Evolutionary conservation across 2,329 filamentous ascomycete genomes (phyloP), one percentile per base, ranked within the genome.

Genomic region (Stagonosporopsis rhizophila): DNA sequence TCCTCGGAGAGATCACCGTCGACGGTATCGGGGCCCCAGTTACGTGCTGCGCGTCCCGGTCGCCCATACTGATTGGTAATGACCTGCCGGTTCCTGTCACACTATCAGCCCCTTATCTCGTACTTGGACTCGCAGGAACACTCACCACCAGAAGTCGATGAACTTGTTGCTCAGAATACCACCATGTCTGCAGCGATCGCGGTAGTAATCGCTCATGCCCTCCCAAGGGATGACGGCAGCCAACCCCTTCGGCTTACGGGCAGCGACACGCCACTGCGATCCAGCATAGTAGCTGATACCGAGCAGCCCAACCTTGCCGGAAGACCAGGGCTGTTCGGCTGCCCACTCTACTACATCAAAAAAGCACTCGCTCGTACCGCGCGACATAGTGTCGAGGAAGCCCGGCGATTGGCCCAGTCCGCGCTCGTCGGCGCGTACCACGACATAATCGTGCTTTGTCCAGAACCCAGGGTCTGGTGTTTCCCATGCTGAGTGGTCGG

Each of bases 31-130:
- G 77, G 78, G 0, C 83, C 83, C 81, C 82, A 85, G 17, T 85
- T 84, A 2, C 78, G 74, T 2, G 78, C 80, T 1, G 73, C 73
- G 30, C 82, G 74, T 1, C 80, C 82, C 2, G 81, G 78, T 9
- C 78, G 78, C 1, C 88, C 88, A 58, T 91, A 91, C 70, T 91
- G 89, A 65, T 90, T 90, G 0, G 79, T 79, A 7, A 89, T 76
- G 6, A 89, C 85, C 67, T 89, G 87, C 0, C 85, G 79, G 65
- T 88, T 81, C 86, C 81, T 81, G 81, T 68, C 89, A 15, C 4
- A 1, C 7, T 3, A 20, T 58, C 40, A 58, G 45, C 11, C 7
- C n/a, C n/a, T 6, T 4, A 4, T 6, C 14, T 2, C 2, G 2
- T 17, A 7, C n/a, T 54, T 14, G 52, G 28, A 19, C n/a, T 41